Evolutionary conservation across 225 moss, liverwort and hornwort genomes (phyloP).

Genomic region (Physcomitrium patens): DNA sequence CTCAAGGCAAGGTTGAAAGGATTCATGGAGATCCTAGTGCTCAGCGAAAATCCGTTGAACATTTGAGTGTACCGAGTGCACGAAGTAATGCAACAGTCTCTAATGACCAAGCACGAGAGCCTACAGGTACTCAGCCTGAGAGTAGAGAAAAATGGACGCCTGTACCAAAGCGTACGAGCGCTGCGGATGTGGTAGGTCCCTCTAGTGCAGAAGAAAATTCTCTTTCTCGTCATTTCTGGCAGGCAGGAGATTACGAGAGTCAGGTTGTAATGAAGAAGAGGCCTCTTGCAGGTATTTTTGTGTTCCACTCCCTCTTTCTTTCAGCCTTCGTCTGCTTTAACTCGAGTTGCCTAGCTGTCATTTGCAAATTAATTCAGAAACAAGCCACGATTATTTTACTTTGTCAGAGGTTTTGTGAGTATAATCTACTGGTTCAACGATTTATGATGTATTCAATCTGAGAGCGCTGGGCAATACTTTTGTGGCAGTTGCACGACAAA

Average conservation of each 20-base stretch:
- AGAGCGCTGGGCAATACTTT: too few relatives aligned
- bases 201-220: background rate
- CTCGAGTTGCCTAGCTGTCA: too few relatives aligned
- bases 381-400: too few relatives aligned
- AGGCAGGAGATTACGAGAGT: constrained; percentile 66
- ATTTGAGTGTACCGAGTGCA: background rate
- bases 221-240: constrained; percentile 62
- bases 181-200: background rate
- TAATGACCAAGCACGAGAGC: constrained; percentile 13
- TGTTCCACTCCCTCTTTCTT: too few relatives aligned
- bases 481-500: too few relatives aligned
- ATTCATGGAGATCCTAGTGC: background rate
- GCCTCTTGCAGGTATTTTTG: constrained; percentile 28
- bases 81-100: background rate
- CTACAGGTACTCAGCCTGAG: background rate
- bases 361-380: too few relatives aligned
- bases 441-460: too few relatives aligned
- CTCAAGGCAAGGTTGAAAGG: background rate
- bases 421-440: too few relatives aligned
- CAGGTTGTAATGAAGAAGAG: constrained; percentile 17
- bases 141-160: constrained; percentile 3
- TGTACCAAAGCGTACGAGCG: constrained; percentile 19
- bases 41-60: background rate
- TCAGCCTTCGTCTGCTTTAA: too few relatives aligned
- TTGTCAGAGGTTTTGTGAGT: too few relatives aligned